phyloP scores from a whole-genome alignment of 176 grass and related monocot species.

The Themeda triandra region DNA sequence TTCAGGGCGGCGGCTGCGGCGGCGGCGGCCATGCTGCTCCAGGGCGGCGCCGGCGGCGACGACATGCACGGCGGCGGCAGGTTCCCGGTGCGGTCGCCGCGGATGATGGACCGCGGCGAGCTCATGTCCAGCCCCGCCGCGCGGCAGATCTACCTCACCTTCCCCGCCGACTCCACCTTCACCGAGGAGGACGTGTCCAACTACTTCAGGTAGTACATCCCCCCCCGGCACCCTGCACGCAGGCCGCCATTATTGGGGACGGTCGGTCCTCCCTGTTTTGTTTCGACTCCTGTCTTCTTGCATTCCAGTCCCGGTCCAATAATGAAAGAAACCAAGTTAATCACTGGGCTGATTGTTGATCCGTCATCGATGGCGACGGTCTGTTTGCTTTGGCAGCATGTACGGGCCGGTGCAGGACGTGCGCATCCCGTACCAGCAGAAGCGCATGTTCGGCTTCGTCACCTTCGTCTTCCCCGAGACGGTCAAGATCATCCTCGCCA shows the following conservation, averaged over 20 bases:
- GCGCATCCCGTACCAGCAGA: slow-evolving; percentile 92
- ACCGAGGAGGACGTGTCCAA: slow-evolving; percentile 75
- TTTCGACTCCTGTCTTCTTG: background rate
- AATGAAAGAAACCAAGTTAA: background rate
- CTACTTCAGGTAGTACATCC: slow-evolving; percentile 97
- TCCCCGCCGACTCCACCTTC: slow-evolving; percentile 82
- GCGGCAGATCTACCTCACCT: slow-evolving; percentile 91
- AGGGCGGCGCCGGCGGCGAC: slow-evolving; percentile 22
- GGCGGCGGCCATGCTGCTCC: slow-evolving; percentile 37
- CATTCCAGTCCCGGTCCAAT: background rate
- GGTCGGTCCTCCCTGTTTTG: background rate
- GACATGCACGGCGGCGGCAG: slow-evolving; percentile 32
- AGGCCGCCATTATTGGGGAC: slow-evolving; percentile 1
- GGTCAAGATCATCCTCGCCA: slow-evolving; percentile 87
- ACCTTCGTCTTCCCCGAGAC: slow-evolving; percentile 91
- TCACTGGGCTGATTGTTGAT: background rate
- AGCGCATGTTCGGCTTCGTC: slow-evolving; percentile 96
- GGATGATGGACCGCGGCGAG: slow-evolving; percentile 58
- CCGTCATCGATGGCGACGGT: background rate
- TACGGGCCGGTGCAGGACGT: slow-evolving; percentile 94
- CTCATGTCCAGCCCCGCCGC: slow-evolving; percentile 45
- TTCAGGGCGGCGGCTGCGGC: slow-evolving; percentile 35
- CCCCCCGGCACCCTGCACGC: no score
- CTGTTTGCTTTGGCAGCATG: slow-evolving; percentile 27
- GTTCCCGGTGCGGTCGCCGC: slow-evolving; percentile 49